Conservation (phyloP, 192 early-diverging fungal genomes). For the Mycoemilia scoparia region DNA sequence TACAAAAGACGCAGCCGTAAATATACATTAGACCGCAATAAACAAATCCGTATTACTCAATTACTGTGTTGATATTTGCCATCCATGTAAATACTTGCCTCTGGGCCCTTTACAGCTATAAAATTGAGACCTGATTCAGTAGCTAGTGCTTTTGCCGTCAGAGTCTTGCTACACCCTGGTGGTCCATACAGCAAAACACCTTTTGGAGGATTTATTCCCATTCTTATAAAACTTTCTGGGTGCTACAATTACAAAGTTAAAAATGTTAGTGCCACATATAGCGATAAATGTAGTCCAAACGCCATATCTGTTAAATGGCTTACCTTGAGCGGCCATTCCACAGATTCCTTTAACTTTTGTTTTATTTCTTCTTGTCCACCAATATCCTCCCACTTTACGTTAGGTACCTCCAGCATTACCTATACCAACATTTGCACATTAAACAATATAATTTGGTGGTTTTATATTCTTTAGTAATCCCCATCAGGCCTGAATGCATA, state of each 20-base stretch:
- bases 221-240: slow-evolving; percentile 70
- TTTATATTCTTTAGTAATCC: no score
- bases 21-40: slow-evolving; percentile 2
- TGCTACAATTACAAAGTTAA: no score
- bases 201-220: slow-evolving; percentile 89
- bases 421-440: slow-evolving; percentile 35
- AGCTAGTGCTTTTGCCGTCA: slow-evolving; percentile 93
- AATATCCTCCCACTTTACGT: slow-evolving; percentile 82
- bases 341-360: slow-evolving; percentile 76
- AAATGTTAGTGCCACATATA: no score
- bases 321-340: slow-evolving; percentile 98
- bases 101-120: slow-evolving; percentile 94
- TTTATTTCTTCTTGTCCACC: slow-evolving; percentile 88
- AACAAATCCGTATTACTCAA: background rate
- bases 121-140: slow-evolving; percentile 94
- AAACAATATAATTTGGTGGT: no score
- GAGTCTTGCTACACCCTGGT: slow-evolving; percentile 93
- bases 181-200: slow-evolving; percentile 96
- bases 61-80: background rate
- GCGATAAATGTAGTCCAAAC: background rate
- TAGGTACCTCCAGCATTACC: slow-evolving; percentile 79
- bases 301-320: no score
- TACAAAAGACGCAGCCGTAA: slow-evolving; percentile 12
- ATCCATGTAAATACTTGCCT: no score
- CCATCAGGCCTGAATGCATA: no score